These are phyloP conservation scores for Hysterangium stoloniferum DNA, from an alignment of 768 basidiomycete genomes.

Conservation along the genomic window DNA sequence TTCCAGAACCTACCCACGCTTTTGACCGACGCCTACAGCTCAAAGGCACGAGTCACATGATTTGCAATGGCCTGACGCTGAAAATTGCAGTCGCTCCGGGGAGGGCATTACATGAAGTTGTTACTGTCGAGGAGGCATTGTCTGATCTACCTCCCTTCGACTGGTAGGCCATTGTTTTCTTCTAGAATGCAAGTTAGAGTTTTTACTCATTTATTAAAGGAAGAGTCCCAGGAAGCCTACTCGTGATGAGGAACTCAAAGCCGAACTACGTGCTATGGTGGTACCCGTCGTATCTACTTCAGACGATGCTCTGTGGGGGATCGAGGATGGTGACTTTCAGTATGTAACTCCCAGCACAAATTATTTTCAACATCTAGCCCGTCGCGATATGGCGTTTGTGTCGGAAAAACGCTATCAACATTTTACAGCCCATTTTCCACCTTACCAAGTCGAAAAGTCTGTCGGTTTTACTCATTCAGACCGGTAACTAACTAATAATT, in stretches of 20 bases:
- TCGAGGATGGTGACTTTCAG: background rate
- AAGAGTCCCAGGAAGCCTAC: background rate
- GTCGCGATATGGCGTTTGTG: background rate
- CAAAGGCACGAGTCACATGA: background rate
- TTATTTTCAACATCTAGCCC: slow-evolving; percentile 2
- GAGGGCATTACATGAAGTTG: slow-evolving; percentile 45
- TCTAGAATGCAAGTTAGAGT: background rate
- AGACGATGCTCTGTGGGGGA: background rate
- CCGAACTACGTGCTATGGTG: background rate
- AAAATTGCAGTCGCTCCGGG: slow-evolving; percentile 39
- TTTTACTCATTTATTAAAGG: background rate
- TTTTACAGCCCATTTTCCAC: slow-evolving; percentile 46
- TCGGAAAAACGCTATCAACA: slow-evolving; percentile 37
- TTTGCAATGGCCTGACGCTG: slow-evolving; percentile 20
- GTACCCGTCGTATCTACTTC: background rate
- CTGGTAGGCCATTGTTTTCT: slow-evolving; percentile 39
- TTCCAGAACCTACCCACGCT: slow-evolving; percentile 51
- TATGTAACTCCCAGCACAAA: slow-evolving; percentile 1
- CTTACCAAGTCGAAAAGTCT: slow-evolving; percentile 51
- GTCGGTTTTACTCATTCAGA: slow-evolving; percentile 15
- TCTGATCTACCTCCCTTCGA: slow-evolving; percentile 65
- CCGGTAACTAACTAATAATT: background rate
- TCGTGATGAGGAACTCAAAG: background rate
- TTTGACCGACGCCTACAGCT: slow-evolving; percentile 26
- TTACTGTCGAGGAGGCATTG: slow-evolving; percentile 68